These are phyloP conservation scores for Nakazawaea pomicola DNA, from an alignment of 805 yeast genomes.

Conservation along the genomic window DNA sequence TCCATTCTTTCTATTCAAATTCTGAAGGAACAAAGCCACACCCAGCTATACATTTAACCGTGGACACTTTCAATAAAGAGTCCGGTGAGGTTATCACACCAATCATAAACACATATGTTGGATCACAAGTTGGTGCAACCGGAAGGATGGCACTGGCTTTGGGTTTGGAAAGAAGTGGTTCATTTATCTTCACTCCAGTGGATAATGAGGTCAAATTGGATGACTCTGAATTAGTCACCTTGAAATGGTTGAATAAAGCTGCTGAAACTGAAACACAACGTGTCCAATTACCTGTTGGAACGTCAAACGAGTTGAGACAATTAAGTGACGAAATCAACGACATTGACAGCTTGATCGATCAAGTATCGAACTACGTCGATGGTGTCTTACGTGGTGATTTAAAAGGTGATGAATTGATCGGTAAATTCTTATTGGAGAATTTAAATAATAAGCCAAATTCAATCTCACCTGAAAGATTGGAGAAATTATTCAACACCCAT, in stretches of 20 bases:
- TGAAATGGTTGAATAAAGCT: constrained; percentile 41
- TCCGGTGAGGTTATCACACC: constrained; percentile 47
- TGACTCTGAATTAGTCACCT: constrained; percentile 53
- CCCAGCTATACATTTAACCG: constrained; percentile 76
- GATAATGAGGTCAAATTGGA: constrained; percentile 57
- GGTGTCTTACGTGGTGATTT: constrained; percentile 36
- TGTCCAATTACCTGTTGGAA: constrained; percentile 25
- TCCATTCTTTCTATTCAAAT: constrained; percentile 75
- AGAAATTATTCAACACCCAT: constrained; percentile 60
- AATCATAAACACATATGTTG: constrained; percentile 61
- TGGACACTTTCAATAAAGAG: constrained; percentile 50
- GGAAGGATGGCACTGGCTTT: constrained; percentile 30
- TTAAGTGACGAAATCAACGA: constrained; percentile 41
- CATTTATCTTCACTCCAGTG: constrained; percentile 71
- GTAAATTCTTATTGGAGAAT: constrained; percentile 57
- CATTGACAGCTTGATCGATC: constrained; percentile 42
- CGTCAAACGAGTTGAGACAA: constrained; percentile 39
- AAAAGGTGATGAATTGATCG: constrained; percentile 53
- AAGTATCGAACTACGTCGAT: constrained; percentile 43
- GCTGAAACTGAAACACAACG: constrained; percentile 26
- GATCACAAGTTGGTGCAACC: constrained; percentile 66
- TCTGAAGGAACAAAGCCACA: constrained; percentile 64
- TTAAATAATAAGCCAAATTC: constrained; percentile 50
- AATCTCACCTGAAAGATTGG: constrained; percentile 46
- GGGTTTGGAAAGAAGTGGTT: constrained; percentile 34